A percentile compares a stretch with the other conserved stretches of the same genome.
Conservation (phyloP, 441 rosid species). For the Adansonia madagascariensis region DNA sequence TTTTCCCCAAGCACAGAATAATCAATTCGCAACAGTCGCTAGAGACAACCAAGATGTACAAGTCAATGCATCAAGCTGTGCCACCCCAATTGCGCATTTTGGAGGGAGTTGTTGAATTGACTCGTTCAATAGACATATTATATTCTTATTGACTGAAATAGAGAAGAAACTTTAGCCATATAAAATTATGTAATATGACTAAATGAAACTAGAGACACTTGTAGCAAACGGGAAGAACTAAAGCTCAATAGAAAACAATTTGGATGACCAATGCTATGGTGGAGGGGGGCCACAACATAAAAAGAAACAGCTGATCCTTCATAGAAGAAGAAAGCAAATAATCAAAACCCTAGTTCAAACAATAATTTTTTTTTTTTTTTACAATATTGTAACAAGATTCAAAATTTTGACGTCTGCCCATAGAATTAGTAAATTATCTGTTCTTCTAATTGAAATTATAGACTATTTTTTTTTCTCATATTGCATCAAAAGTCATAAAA, state of each 20-base stretch:
- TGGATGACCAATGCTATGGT: neutral
- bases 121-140: constrained; percentile 13
- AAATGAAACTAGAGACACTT: constrained; percentile 3
- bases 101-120: constrained; percentile 1
- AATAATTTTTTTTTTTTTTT: neutral
- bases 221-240: neutral
- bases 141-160: constrained; percentile 15
- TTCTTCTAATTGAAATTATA: constrained; percentile 4
- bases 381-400: neutral
- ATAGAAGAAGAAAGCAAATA: neutral
- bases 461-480: neutral
- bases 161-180: neutral
- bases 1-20: constrained; percentile 12
- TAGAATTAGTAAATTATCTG: neutral
- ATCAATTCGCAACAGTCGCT: neutral
- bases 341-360: neutral
- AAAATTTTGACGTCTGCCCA: neutral
- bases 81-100: neutral
- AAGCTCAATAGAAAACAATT: neutral
- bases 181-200: neutral
- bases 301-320: neutral
- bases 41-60: neutral
- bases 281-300: neutral
- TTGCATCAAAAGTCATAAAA: neutral
- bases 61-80: constrained; percentile 18